Conservation (phyloP, 129 eudicot species). For the Artemisia annua region DNA sequence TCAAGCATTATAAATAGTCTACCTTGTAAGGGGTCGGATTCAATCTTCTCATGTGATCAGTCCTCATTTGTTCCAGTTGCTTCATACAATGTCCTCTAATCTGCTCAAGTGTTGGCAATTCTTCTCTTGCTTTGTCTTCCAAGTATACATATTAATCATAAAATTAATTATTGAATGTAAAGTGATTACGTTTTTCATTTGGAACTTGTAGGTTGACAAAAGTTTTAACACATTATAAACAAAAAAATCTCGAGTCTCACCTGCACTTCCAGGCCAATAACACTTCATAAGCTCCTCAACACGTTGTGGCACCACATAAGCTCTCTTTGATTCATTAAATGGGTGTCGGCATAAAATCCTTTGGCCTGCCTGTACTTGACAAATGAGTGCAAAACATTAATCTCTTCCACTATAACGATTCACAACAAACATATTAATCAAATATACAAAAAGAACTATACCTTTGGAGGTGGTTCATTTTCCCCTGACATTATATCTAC, state of each 20-base stretch:
- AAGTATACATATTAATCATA: not conserved
- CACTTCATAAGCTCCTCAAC: conserved; percentile 96
- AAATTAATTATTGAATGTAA: not conserved
- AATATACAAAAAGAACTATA: conserved; percentile 26
- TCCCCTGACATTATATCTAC: conserved; percentile 95
- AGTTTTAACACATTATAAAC: not conserved
- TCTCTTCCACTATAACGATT: not conserved
- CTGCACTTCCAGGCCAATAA: conserved; percentile 90
- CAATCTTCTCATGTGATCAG: conserved; percentile 98
- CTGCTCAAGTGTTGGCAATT: conserved; percentile 66
- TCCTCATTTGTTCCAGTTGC: conserved; percentile 86
- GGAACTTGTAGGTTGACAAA: not conserved
- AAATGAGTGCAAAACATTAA: not conserved
- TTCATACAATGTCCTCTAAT: conserved; percentile 78
- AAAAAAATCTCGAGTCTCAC: conserved; percentile 29
- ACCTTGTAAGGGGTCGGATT: conserved; percentile 99
- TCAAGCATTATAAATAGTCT: not conserved
- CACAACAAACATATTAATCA: not conserved
- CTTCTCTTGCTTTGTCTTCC: conserved; percentile 75
- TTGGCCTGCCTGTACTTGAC: conserved; percentile 61
- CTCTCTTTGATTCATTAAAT: conserved; percentile 93
- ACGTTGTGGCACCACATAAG: conserved; percentile 92
- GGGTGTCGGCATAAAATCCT: conserved; percentile 94
- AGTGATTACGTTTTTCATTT: not conserved
- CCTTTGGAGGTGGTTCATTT: conserved; percentile 97